phyloP scores from a whole-genome alignment of 768 basidiomycete genomes.

The Amyloporia xantha region DNA sequence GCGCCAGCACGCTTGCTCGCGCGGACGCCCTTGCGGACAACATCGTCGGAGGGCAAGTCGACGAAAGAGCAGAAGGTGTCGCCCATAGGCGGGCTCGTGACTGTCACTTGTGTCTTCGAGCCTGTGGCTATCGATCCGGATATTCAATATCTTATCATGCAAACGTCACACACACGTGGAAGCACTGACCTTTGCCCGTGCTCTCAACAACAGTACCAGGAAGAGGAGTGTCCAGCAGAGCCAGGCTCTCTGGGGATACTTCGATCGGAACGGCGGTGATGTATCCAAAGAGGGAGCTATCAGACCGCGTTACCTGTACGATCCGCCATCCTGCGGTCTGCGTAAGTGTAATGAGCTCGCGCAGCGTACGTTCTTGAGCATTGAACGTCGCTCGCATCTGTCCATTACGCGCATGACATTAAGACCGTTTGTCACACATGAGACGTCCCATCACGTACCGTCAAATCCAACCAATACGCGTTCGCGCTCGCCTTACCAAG shows the following conservation, averaged over 20 bases:
- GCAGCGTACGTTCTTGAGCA: slow-evolving; percentile 61
- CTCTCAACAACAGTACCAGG: neutral
- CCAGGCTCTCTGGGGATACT: slow-evolving; percentile 32
- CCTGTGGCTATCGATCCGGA: too few relatives aligned
- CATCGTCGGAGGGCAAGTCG: slow-evolving; percentile 20
- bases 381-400: slow-evolving; percentile 71
- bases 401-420: slow-evolving; percentile 53
- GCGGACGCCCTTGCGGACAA: slow-evolving; percentile 1
- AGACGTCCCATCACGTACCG: too few relatives aligned
- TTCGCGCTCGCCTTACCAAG: slow-evolving; percentile 65
- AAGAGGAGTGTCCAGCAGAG: slow-evolving; percentile 9
- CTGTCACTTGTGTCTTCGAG: neutral
- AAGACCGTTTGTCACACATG: slow-evolving; percentile 39
- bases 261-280: slow-evolving; percentile 58
- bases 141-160: too few relatives aligned
- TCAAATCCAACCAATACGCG: slow-evolving; percentile 66
- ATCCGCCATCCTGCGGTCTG: slow-evolving; percentile 66
- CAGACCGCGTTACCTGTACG: slow-evolving; percentile 47
- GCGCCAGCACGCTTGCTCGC: neutral
- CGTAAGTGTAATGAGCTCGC: slow-evolving; percentile 51
- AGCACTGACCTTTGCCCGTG: neutral
- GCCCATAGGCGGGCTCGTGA: slow-evolving; percentile 16
- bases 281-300: slow-evolving; percentile 65
- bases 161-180: neutral
- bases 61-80: slow-evolving; percentile 19